These are phyloP conservation scores for Camelina neglecta DNA, from an alignment of 345 rosid species.

Conservation along the genomic window DNA sequence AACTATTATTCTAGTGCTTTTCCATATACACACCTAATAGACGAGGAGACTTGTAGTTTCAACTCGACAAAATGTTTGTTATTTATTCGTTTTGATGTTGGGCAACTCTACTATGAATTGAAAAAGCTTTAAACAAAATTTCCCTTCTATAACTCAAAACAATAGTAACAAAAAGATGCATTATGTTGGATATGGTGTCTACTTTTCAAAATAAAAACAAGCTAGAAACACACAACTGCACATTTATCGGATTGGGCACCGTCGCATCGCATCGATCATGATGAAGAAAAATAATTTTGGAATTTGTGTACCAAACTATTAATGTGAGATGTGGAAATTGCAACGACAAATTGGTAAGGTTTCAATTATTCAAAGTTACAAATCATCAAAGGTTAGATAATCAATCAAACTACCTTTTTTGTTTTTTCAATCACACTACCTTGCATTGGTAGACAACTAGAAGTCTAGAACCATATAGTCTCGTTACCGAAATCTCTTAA, in stretches of 20 bases:
- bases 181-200: too few relatives aligned
- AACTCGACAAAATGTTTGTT: neutral
- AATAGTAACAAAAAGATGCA: too few relatives aligned
- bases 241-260: slow-evolving; percentile 3
- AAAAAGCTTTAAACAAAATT: too few relatives aligned
- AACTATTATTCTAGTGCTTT: neutral
- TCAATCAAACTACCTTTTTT: slow-evolving; percentile 20
- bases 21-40: neutral
- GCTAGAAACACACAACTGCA: neutral
- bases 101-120: neutral
- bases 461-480: neutral
- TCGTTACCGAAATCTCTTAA: slow-evolving; percentile 25
- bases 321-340: slow-evolving; percentile 28
- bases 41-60: neutral
- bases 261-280: neutral
- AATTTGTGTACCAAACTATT: neutral
- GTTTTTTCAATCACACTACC: too few relatives aligned
- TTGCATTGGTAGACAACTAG: too few relatives aligned
- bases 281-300: neutral
- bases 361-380: slow-evolving; percentile 28
- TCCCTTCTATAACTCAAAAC: too few relatives aligned
- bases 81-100: neutral
- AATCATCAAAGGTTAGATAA: slow-evolving; percentile 7
- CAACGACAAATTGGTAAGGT: slow-evolving; percentile 27
- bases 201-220: too few relatives aligned